Evolutionary conservation across 2,329 filamentous ascomycete species (phyloP).

Genomic region (Escovopsis sp.): DNA sequence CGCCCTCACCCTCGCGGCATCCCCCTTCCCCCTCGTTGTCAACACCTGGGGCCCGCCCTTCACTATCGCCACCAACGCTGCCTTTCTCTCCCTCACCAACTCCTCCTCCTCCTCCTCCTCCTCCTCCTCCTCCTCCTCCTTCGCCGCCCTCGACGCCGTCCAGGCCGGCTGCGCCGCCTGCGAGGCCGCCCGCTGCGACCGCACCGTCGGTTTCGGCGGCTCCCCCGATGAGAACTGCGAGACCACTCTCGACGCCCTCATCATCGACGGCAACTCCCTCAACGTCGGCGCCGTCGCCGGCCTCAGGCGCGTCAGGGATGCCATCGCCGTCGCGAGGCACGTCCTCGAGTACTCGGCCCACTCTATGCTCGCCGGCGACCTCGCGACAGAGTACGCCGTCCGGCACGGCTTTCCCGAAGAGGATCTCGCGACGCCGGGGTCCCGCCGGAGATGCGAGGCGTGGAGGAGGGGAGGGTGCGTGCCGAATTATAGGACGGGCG

Average conservation of each 20-base stretch:
- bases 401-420: constrained; percentile 33
- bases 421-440: constrained; percentile 27
- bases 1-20: constrained; percentile 1
- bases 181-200: constrained; percentile 36
- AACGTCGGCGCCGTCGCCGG: constrained; percentile 37
- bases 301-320: constrained; percentile 31
- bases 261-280: constrained; percentile 40
- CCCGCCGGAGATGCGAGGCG: constrained; percentile 21
- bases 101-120: constrained; percentile 17
- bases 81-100: constrained; percentile 23
- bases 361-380: constrained; percentile 35
- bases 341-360: constrained; percentile 37
- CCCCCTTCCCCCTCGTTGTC: constrained; percentile 29
- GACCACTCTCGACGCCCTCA: constrained; percentile 42
- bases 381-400: constrained; percentile 36
- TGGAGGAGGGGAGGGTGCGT: constrained; percentile 31
- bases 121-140: constrained; percentile 8
- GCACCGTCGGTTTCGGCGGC: constrained; percentile 38
- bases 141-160: constrained; percentile 33
- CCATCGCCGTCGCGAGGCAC: constrained; percentile 32
- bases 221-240: constrained; percentile 40
- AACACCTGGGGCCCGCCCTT: constrained; percentile 41
- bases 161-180: constrained; percentile 35
- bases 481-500: constrained; percentile 29
- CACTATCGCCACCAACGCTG: constrained; percentile 34